Base-by-base conservation (phyloP, 208 protist genomes). In the Angomonas deanei region DNA sequence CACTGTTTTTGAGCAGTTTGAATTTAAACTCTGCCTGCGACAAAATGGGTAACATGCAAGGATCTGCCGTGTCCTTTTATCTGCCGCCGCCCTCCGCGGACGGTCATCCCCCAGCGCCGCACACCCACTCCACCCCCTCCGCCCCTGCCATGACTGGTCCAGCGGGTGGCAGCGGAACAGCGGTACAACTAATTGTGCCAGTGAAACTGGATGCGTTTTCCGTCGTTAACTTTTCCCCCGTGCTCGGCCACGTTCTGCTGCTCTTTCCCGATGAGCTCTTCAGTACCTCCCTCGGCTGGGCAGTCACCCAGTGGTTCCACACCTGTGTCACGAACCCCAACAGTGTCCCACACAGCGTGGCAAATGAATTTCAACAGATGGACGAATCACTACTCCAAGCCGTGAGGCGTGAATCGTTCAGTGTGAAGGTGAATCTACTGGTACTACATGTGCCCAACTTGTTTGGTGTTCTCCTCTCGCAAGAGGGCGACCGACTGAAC, bases 181-280 rank as follows among this genome's bases (percentile, higher is more conserved):
- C 13, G 3, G 42, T 10, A n/a, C 3, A 5, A 19, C 42, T 8
- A 5, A 50, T 50, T 50, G 19, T 23, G 42, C 66, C 54, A 24
- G 23, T 81, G 2, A 74, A 33, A 23, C 38, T 85, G 32, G 79
- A 85, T 52, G 66, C 70, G 26, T 82, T 78, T 36, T 68, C 70
- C 54, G 65, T 81, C 1, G 42, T 78, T 2, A 63, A 79, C 42
- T 27, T 50, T 21, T 76, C 61, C 1, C 79, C 79, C 5, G 23
- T 3, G 21, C 17, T 63, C 2, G 66, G 74, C 2, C 31, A 64
- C 5, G 61, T 50, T 6, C 61, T 85, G 21, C 28, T 85, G 6
- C 13, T 49, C 4, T 61, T 28, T 5, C 47, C 74, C 0, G 34
- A 31, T 5, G 19, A n/a, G 8, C 3, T 21, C 3, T 48, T 80